Percentiles rank a stretch among this genome's conserved stretches.
These are phyloP conservation scores for Ottelia alismoides DNA, from an alignment of 106 monocot species.

Conservation along the genomic window DNA sequence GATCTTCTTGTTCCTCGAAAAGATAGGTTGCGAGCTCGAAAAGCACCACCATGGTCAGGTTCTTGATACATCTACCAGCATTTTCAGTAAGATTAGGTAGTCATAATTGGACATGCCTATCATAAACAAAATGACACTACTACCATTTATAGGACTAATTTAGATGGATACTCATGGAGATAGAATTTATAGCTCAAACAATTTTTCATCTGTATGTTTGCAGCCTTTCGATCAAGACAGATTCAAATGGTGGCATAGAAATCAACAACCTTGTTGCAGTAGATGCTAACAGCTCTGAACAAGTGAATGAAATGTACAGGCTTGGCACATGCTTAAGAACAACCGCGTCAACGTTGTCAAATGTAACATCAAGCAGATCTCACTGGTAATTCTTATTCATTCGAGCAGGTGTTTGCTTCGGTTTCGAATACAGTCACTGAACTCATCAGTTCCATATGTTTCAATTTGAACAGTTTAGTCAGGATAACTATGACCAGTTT, in stretches of 20 bases:
- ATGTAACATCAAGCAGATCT: conserved; percentile 81
- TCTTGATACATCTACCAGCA: neutral
- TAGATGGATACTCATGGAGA: neutral
- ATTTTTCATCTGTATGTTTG: conserved; percentile 1
- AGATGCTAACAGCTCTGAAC: conserved; percentile 22
- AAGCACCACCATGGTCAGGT: neutral
- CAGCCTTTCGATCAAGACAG: conserved; percentile 39
- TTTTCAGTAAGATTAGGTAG: neutral
- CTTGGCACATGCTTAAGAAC: conserved; percentile 45
- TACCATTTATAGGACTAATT: conserved; percentile 21
- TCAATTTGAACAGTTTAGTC: conserved; percentile 72
- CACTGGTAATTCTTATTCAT: conserved; percentile 58
- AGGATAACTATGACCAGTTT: conserved; percentile 48
- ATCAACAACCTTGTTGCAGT: conserved; percentile 60
- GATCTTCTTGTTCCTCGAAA: conserved; percentile 50
- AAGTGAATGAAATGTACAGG: conserved; percentile 42
- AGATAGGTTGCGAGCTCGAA: no score
- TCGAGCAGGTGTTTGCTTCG: conserved; percentile 2
- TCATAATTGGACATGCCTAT: neutral
- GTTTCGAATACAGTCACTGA: neutral
- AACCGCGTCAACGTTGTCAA: conserved; percentile 81
- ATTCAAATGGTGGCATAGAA: conserved; percentile 39
- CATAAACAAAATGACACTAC: conserved; percentile 8
- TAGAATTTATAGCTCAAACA: neutral
- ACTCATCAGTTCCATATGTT: conserved; percentile 42